A percentile compares a stretch with the other conserved stretches of the same genome.
Conservation (phyloP, 2,329 filamentous ascomycete genomes). For the Pseudocercospora vitis region DNA sequence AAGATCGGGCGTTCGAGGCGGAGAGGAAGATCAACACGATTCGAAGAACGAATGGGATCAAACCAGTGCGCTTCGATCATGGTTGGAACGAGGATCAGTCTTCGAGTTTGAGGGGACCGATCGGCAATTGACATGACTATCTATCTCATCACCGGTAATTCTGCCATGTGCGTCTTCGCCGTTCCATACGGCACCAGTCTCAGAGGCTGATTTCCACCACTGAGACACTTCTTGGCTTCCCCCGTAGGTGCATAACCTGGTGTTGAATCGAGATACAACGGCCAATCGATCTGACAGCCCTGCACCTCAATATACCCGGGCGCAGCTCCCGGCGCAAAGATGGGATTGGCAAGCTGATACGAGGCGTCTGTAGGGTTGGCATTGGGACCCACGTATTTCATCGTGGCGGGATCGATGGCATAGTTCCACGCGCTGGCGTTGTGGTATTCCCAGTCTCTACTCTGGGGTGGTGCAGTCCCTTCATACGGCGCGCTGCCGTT, state of each 20-base stretch:
- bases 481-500: constrained; percentile 14
- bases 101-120: not conserved
- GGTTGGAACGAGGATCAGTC: constrained; percentile 18
- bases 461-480: constrained; percentile 27
- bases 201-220: constrained; percentile 27
- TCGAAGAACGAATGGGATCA: constrained; percentile 23
- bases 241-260: constrained; percentile 35
- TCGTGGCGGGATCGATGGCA: constrained; percentile 40
- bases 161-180: constrained; percentile 41
- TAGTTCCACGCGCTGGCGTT: constrained; percentile 39
- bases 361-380: not conserved
- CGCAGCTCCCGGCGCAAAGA: constrained; percentile 38
- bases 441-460: constrained; percentile 34
- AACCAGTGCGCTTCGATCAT: constrained; percentile 21
- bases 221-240: constrained; percentile 31
- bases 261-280: constrained; percentile 32
- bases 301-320: constrained; percentile 36
- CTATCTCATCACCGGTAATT: constrained; percentile 36
- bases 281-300: constrained; percentile 42
- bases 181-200: constrained; percentile 41
- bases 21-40: constrained; percentile 35
- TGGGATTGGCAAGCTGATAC: constrained; percentile 34
- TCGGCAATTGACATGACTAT: too few relatives aligned
- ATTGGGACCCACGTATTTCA: constrained; percentile 25
- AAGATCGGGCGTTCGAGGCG: constrained; percentile 39